Evolutionary conservation across 371 early-diverging fungal genomes (phyloP).

Genomic region (Apophysomyces ossiformis): DNA sequence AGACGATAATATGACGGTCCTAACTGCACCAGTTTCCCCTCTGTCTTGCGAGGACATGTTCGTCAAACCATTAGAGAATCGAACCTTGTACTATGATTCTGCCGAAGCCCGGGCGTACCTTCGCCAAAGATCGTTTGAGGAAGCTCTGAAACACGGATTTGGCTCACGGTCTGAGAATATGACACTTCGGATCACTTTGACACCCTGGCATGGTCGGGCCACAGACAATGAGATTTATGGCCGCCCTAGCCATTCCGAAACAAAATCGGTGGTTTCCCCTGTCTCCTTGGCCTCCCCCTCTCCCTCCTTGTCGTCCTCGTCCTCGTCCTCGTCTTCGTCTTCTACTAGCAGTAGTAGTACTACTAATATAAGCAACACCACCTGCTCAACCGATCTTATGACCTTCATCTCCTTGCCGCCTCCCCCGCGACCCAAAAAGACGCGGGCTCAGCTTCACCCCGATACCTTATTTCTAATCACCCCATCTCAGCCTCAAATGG

Average conservation of each 20-base stretch:
- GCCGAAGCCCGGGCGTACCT: conserved; percentile 12
- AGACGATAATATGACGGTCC: not conserved
- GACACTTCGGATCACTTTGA: conserved; percentile 37
- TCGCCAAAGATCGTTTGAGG: conserved; percentile 9
- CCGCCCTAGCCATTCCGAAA: not conserved
- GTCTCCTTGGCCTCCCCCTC: not conserved
- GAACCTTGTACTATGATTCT: conserved; percentile 10
- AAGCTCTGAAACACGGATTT: not conserved
- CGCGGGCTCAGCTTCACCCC: not conserved
- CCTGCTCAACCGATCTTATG: not conserved
- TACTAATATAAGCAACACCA: not conserved
- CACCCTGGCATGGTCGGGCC: conserved; percentile 37
- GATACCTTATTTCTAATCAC: conserved; percentile 11
- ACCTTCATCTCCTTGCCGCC: conserved; percentile 2
- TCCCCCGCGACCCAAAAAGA: conserved; percentile 6
- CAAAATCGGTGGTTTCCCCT: not conserved
- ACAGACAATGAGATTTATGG: conserved; percentile 34
- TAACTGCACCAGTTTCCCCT: conserved; percentile 26
- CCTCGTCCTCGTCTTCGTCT: not conserved
- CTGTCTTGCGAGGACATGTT: conserved; percentile 16
- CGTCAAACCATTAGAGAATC: not conserved
- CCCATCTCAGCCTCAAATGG: conserved; percentile 13
- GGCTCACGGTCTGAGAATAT: not conserved
- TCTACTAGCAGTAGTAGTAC: not conserved
- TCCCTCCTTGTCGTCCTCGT: not conserved